Evolutionary conservation across 768 basidiomycete species (phyloP).

Genomic region (Termitomyces sp.): DNA sequence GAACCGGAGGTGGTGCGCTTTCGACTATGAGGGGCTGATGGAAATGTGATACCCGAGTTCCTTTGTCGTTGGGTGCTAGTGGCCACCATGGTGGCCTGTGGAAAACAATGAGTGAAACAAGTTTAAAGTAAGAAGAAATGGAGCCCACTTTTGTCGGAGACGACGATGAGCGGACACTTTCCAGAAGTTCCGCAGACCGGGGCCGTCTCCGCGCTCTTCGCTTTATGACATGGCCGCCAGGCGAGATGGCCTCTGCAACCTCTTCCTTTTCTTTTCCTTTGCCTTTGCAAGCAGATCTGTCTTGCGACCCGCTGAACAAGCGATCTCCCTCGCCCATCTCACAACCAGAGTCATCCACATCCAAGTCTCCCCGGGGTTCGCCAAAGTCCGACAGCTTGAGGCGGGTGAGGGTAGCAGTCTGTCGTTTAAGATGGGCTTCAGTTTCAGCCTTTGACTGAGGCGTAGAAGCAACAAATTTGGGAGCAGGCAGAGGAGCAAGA

Average conservation of each 20-base stretch:
- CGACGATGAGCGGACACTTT: constrained; percentile 42
- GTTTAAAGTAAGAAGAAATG: background rate
- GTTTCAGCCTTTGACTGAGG: constrained; percentile 56
- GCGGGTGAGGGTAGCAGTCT: constrained; percentile 64
- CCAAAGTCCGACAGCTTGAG: constrained; percentile 58
- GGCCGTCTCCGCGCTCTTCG: constrained; percentile 73
- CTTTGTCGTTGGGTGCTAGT: constrained; percentile 9
- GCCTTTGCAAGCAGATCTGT: constrained; percentile 28
- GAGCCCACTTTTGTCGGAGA: constrained; percentile 41
- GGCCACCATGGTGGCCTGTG: constrained; percentile 4
- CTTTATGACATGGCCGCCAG: constrained; percentile 74
- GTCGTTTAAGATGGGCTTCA: constrained; percentile 43
- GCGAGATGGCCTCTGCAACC: constrained; percentile 67
- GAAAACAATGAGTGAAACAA: constrained; percentile 1
- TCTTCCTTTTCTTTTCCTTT: constrained; percentile 50
- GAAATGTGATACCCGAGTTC: constrained; percentile 30
- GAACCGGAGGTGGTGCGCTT: constrained; percentile 32
- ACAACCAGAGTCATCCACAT: constrained; percentile 46
- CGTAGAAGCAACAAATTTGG: constrained; percentile 44
- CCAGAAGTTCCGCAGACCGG: constrained; percentile 61
- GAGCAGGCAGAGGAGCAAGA: constrained; percentile 52
- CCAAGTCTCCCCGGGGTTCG: constrained; percentile 43
- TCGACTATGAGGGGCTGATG: constrained; percentile 39
- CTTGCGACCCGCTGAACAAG: constrained; percentile 30
- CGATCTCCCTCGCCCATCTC: constrained; percentile 44